Conservation (phyloP, 805 yeast genomes). For the Sporopachydermia lactativora region DNA sequence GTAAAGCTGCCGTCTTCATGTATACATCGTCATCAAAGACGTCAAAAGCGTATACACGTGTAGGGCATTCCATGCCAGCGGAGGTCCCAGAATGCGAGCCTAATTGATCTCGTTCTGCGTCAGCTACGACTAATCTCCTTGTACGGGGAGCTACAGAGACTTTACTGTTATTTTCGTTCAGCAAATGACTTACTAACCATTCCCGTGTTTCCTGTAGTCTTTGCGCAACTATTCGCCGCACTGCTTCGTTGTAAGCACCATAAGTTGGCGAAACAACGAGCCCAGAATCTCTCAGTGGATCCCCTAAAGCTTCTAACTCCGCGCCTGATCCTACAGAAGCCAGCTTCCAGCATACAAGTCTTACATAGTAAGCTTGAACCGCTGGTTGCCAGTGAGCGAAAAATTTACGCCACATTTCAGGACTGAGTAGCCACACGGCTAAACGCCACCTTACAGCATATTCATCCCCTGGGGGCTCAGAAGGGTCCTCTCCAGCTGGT, state of each 20-base stretch:
- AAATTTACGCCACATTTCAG: constrained; percentile 35
- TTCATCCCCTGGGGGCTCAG: constrained; percentile 4
- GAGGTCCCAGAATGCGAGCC: no score
- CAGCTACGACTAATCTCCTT: no score
- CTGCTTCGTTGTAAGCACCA: not conserved
- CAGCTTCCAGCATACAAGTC: constrained; percentile 57
- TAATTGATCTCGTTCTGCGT: no score
- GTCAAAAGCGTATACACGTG: constrained; percentile 9
- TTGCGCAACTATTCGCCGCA: no score
- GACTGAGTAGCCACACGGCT: constrained; percentile 38
- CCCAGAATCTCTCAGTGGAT: no score
- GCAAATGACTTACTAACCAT: no score
- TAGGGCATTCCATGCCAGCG: no score
- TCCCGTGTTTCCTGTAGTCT: no score
- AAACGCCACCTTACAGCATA: constrained; percentile 27
- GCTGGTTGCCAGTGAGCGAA: constrained; percentile 75
- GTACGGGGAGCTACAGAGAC: no score
- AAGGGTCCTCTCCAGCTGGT: constrained; percentile 3
- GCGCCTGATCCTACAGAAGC: constrained; percentile 12
- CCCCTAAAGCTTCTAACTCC: no score
- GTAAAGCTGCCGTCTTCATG: constrained; percentile 24
- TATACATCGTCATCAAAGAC: constrained; percentile 27
- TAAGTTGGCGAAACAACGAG: no score
- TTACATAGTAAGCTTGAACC: constrained; percentile 51
- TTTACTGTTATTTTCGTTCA: no score